Percentiles rank a stretch among this genome's conserved stretches.
These are phyloP conservation scores for Spizellomyces punctatus DNA, from an alignment of 192 early-diverging fungal species.

Conservation along the genomic window DNA sequence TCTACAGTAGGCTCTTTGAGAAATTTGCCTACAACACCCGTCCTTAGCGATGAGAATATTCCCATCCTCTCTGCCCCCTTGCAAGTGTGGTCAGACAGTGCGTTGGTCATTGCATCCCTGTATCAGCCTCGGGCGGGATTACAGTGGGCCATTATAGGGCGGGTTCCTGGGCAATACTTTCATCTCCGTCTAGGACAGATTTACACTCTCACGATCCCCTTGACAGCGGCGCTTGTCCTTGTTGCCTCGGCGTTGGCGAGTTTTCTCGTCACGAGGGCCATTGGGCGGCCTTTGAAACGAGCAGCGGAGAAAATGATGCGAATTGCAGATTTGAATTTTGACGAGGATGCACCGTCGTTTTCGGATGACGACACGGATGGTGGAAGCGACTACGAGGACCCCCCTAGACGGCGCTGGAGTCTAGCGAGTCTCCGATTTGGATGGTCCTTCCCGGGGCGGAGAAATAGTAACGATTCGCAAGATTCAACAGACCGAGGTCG, in stretches of 20 bases:
- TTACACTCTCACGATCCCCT: constrained; percentile 26
- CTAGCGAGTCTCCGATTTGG: constrained; percentile 4
- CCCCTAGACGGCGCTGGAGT: constrained; percentile 11
- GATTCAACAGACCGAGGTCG: not conserved
- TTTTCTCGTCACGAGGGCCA: constrained; percentile 34
- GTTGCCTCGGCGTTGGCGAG: constrained; percentile 18
- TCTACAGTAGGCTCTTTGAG: constrained; percentile 2
- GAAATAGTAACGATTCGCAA: not conserved
- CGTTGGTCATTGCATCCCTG: constrained; percentile 14
- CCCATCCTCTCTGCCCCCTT: constrained; percentile 10
- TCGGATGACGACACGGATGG: constrained; percentile 6
- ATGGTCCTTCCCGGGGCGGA: constrained; percentile 2
- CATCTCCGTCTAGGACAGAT: constrained; percentile 16
- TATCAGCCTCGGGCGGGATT: constrained; percentile 14
- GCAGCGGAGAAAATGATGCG: constrained; percentile 34
- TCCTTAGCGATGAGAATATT: not conserved
- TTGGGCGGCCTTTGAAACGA: constrained; percentile 28
- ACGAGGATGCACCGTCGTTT: constrained; percentile 18
- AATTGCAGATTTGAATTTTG: constrained; percentile 37
- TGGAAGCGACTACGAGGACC: not conserved
- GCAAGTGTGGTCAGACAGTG: constrained; percentile 13
- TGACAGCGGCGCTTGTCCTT: constrained; percentile 24
- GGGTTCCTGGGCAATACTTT: constrained; percentile 23
- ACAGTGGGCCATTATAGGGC: constrained; percentile 26
- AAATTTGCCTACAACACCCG: not conserved